Percentiles rank a stretch among this genome's conserved stretches.
phyloP scores from a whole-genome alignment of 2,329 filamentous ascomycete species.

The Fusarium zealandicum region DNA sequence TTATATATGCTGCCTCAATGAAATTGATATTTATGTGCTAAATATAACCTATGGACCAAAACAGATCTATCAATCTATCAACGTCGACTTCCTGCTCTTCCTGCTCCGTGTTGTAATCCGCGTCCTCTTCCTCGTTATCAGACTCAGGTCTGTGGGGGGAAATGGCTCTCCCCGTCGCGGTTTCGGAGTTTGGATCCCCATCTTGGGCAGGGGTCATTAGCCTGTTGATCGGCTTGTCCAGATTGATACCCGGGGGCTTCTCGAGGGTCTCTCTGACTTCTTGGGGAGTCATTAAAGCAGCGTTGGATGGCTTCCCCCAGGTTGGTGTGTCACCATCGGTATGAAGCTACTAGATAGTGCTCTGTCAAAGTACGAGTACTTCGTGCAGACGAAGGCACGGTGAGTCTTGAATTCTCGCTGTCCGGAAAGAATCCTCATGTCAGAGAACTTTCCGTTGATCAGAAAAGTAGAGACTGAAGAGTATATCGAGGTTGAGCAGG shows the following conservation, averaged over 20 bases:
- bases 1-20: no score
- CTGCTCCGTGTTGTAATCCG: background rate
- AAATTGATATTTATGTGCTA: no score
- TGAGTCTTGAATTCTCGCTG: conserved; percentile 44
- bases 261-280: conserved; percentile 17
- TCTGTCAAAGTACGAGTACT: conserved; percentile 45
- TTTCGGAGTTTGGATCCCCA: background rate
- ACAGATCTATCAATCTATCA: no score
- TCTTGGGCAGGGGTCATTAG: background rate
- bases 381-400: conserved; percentile 45
- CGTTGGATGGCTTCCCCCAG: background rate
- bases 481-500: conserved; percentile 5
- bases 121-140: background rate
- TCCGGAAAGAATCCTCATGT: conserved; percentile 45
- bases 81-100: background rate
- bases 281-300: background rate
- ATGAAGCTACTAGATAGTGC: conserved; percentile 40
- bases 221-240: background rate
- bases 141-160: no score
- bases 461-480: conserved; percentile 1
- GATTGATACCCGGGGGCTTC: conserved; percentile 5
- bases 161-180: background rate
- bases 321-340: conserved; percentile 1
- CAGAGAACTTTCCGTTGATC: conserved; percentile 38
- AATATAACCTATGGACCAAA: no score